A percentile compares a stretch with the other conserved stretches of the same genome.
Evolutionary conservation across 2,329 filamentous ascomycete genomes (phyloP).

Genomic region (Tympanopsis confertula): DNA sequence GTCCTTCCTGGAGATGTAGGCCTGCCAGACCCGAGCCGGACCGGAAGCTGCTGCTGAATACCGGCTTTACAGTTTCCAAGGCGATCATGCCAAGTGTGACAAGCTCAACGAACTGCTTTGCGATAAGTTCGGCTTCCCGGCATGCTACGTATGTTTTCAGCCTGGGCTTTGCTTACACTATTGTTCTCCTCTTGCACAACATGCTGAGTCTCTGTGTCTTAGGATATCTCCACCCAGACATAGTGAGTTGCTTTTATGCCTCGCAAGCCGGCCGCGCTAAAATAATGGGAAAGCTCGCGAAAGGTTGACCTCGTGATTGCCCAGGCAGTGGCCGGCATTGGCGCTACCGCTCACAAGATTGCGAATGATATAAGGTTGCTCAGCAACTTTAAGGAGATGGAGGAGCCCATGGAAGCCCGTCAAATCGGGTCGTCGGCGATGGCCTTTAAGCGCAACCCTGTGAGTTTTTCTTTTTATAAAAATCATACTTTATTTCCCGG

Average conservation of each 20-base stretch:
- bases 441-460: constrained; percentile 51
- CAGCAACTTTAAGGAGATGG: constrained; percentile 68
- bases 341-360: constrained; percentile 68
- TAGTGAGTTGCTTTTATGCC: no score
- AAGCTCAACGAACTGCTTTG: constrained; percentile 42
- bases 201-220: constrained; percentile 25
- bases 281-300: constrained; percentile 34
- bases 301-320: constrained; percentile 75
- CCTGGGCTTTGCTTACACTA: constrained; percentile 49
- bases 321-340: constrained; percentile 70
- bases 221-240: constrained; percentile 56
- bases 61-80: constrained; percentile 36
- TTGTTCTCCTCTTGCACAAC: constrained; percentile 50
- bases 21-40: constrained; percentile 32
- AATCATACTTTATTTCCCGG: no score
- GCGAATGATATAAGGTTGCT: constrained; percentile 64
- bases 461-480: no score
- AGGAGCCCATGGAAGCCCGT: constrained; percentile 70
- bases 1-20: constrained; percentile 60
- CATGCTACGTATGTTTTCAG: constrained; percentile 34
- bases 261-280: constrained; percentile 55
- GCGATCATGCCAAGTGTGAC: constrained; percentile 35
- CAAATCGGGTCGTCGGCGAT: constrained; percentile 63
- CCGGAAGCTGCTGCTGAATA: constrained; percentile 38
- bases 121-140: constrained; percentile 39